These are phyloP conservation scores for Oryza meyeriana DNA, from an alignment of 176 grass and related monocot species.

Conservation along the genomic window DNA sequence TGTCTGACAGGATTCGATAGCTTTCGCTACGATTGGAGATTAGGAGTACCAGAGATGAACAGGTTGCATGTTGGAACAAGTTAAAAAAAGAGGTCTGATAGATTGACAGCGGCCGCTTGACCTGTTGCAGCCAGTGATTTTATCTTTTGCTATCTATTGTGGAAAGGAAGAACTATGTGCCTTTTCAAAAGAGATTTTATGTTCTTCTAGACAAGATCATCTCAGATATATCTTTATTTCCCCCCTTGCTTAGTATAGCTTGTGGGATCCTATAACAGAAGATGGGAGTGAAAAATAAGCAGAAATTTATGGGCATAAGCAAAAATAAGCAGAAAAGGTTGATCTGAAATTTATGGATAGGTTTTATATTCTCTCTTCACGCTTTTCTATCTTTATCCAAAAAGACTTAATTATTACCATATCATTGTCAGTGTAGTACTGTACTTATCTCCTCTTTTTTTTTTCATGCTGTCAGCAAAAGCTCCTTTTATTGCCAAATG, in stretches of 20 bases:
- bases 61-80: neutral
- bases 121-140: neutral
- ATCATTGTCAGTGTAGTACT: neutral
- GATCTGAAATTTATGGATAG: neutral
- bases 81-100: neutral
- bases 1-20: neutral
- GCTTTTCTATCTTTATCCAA: neutral
- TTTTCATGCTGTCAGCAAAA: neutral
- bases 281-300: neutral
- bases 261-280: neutral
- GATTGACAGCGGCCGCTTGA: conserved; percentile 15
- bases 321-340: too few relatives aligned
- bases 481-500: neutral
- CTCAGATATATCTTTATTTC: neutral
- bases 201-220: neutral
- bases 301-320: too few relatives aligned
- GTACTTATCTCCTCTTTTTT: neutral
- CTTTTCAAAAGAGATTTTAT: neutral
- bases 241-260: neutral
- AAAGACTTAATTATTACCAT: neutral
- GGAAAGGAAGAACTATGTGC: neutral
- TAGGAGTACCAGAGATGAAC: neutral
- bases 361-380: neutral
- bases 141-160: neutral
- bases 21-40: neutral